Conservation (phyloP, 257 asterid genomes). For the Coffea canephora region DNA sequence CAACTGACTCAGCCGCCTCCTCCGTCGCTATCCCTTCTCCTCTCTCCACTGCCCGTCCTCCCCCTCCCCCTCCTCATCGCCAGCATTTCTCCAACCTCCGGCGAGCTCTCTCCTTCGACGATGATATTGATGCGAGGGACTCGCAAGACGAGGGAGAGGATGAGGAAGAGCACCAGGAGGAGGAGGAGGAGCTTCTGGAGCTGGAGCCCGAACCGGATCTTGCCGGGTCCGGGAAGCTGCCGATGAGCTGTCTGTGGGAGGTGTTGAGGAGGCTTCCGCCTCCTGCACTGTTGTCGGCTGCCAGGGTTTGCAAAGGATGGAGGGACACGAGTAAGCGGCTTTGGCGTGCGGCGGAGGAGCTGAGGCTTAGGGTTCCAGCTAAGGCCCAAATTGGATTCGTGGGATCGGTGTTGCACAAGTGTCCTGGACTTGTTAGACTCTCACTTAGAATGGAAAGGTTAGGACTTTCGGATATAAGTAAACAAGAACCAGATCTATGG, state of each 20-base stretch:
- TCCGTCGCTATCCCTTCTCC: slow-evolving; percentile 30
- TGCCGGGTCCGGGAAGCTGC: slow-evolving; percentile 46
- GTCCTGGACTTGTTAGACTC: too few relatives aligned
- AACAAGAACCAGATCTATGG: too few relatives aligned
- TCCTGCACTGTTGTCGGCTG: slow-evolving; percentile 57
- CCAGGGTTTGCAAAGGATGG: slow-evolving; percentile 86
- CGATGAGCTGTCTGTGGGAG: slow-evolving; percentile 75
- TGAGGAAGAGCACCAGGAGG: too few relatives aligned
- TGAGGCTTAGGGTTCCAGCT: slow-evolving; percentile 75
- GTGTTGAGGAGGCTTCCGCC: slow-evolving; percentile 85
- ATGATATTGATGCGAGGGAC: too few relatives aligned
- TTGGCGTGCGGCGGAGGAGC: slow-evolving; percentile 92
- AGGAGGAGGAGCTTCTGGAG: too few relatives aligned
- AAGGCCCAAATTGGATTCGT: slow-evolving; percentile 72
- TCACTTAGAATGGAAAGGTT: too few relatives aligned
- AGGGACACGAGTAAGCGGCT: slow-evolving; percentile 63
- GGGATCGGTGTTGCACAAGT: slow-evolving; percentile 88
- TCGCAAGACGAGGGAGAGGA: too few relatives aligned
- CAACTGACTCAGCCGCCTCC: slow-evolving; percentile 24
- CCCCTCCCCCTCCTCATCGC: slow-evolving; percentile 26
- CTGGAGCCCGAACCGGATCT: slow-evolving; percentile 50
- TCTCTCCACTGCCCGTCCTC: slow-evolving; percentile 28
- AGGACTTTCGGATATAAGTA: too few relatives aligned
- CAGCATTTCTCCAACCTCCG: slow-evolving; percentile 39
- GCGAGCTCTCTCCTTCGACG: too few relatives aligned